Evolutionary conservation across 139 green algal species (phyloP), one percentile per base, ranked within the genome.

Genomic region (Tetraselmis striata): DNA sequence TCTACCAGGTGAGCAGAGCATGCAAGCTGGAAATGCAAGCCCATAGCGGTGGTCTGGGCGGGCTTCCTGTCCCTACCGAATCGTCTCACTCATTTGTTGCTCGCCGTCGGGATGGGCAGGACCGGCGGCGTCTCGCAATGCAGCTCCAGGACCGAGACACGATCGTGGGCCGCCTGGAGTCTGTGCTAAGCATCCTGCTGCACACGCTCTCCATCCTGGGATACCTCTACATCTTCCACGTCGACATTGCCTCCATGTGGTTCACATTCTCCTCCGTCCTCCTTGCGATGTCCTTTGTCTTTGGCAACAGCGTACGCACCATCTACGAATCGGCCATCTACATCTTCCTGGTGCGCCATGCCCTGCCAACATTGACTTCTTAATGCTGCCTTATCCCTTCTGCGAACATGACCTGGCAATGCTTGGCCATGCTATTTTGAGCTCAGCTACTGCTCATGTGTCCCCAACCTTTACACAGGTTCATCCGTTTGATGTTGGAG

Each of bases 141-240:
- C 90, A 90, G 27, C 88, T 97, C n/a, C 90, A 91, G 80, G 93
- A 97, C 87, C 93, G 90, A 1, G 83, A 86, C 59, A 90, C 84
- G 0, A 89, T 94, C 29, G 90, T 95, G 31, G 84, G 82, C 82
- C 94, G 92, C 81, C 83, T 96, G 87, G 86, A 96, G 85, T 79
- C 83, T 30, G 79, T 96, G 28, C 80, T 93, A 23, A 90, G 87
- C 23, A 59, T 87, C 2, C 67, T 86, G 31, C 58, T 93, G 31
- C 89, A 91, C 59, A 77, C 85, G 26, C 30, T 92, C 59, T 82
- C 86, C 29, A 75, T 82, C 30, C 86, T 94, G 78, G 29, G 89
- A 29, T 95, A 92, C 86, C 86, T 94, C 2, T 32, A 84, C 58
- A 92, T 95, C 79, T 93, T 91, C 77, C 79, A 89, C 78, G 89